phyloP scores from a whole-genome alignment of 306 rosid genomes.

The Casuarina glauca region DNA sequence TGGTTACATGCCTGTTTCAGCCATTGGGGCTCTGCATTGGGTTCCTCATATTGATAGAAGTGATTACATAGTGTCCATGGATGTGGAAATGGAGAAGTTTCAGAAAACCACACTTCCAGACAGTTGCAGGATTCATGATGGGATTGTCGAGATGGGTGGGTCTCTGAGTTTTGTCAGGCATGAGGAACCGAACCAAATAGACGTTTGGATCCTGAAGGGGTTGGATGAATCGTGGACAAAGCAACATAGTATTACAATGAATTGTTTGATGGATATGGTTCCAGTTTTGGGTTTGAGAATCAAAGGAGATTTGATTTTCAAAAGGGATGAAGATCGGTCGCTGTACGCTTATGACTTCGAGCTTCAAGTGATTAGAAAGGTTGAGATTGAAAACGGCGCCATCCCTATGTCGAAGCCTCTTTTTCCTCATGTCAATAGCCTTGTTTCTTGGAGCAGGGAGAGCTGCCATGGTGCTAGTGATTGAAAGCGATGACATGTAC shows the following conservation, averaged over 20 bases:
- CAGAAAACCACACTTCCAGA: constrained; percentile 39
- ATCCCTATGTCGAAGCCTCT: neutral
- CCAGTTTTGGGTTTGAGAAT: constrained; percentile 43
- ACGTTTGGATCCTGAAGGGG: constrained; percentile 47
- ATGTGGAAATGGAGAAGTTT: constrained; percentile 42
- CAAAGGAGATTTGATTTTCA: constrained; percentile 43
- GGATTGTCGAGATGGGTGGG: constrained; percentile 41
- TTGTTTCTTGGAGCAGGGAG: constrained; percentile 44
- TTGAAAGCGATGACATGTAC: neutral
- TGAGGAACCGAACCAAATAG: constrained; percentile 32
- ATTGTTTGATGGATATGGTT: constrained; percentile 42
- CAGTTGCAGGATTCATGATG: constrained; percentile 26
- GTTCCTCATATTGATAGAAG: constrained; percentile 35
- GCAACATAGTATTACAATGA: constrained; percentile 41
- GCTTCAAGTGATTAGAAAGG: constrained; percentile 29
- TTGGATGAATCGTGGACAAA: constrained; percentile 47
- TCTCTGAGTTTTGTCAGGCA: constrained; percentile 39
- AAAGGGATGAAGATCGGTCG: constrained; percentile 33
- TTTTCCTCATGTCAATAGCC: constrained; percentile 50
- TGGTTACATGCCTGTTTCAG: constrained; percentile 41
- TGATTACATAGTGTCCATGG: constrained; percentile 39
- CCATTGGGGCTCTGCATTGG: constrained; percentile 56
- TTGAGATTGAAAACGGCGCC: constrained; percentile 10
- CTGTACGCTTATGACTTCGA: constrained; percentile 41
- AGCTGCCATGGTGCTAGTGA: neutral